phyloP scores from a whole-genome alignment of 2,329 filamentous ascomycete species.

The Pestalotiopsis sp. region DNA sequence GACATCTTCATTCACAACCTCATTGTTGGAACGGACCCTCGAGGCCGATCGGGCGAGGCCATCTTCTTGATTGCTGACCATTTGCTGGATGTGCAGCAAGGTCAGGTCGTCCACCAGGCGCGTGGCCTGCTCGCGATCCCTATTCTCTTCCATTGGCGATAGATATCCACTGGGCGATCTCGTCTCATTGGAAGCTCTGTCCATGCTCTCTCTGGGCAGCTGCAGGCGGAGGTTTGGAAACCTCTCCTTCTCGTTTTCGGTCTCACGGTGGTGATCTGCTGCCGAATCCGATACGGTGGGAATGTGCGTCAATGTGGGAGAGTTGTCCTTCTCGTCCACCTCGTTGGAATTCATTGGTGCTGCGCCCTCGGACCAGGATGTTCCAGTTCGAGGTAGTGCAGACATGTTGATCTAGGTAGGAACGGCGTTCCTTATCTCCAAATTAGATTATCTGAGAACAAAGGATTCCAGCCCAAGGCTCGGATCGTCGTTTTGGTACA shows the following conservation, averaged over 20 bases:
- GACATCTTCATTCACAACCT: slow-evolving; percentile 24
- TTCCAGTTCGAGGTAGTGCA: background rate
- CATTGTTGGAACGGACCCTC: slow-evolving; percentile 16
- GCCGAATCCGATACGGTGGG: slow-evolving; percentile 24
- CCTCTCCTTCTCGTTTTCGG: slow-evolving; percentile 9
- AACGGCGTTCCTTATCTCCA: background rate
- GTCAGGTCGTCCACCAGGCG: slow-evolving; percentile 31
- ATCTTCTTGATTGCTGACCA: slow-evolving; percentile 21
- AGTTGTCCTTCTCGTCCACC: slow-evolving; percentile 13
- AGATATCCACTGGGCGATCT: slow-evolving; percentile 15
- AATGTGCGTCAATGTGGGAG: slow-evolving; percentile 23
- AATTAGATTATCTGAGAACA: background rate
- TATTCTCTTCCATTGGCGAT: slow-evolving; percentile 17
- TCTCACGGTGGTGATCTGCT: slow-evolving; percentile 10
- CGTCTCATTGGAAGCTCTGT: background rate
- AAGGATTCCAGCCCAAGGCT: background rate
- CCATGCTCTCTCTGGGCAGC: slow-evolving; percentile 9
- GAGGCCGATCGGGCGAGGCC: slow-evolving; percentile 23
- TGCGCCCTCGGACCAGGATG: background rate
- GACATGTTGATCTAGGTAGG: background rate
- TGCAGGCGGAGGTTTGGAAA: background rate
- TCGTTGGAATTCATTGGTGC: background rate
- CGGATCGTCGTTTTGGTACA: background rate
- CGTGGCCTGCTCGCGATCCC: slow-evolving; percentile 26
- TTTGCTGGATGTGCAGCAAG: slow-evolving; percentile 31